Conservation (phyloP, 176 grass and related monocot genomes). For the Hordeum marinum region DNA sequence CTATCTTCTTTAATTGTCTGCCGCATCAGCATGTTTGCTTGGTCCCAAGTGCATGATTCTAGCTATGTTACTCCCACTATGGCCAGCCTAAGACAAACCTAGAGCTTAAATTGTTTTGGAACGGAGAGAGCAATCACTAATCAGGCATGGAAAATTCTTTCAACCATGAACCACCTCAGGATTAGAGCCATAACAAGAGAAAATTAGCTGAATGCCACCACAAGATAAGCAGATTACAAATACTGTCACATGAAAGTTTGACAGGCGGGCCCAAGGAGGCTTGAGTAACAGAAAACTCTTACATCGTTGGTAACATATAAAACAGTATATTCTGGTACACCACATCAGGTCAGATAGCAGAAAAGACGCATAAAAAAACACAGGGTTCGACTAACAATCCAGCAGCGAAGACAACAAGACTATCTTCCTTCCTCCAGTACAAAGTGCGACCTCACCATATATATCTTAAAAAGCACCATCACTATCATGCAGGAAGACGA, state of each 20-base stretch:
- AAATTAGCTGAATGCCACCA: not conserved
- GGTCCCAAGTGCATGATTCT: no score
- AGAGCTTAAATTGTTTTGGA: no score
- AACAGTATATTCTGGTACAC: slow-evolving; percentile 5
- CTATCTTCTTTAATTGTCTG: no score
- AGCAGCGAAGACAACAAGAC: not conserved
- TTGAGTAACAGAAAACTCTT: not conserved
- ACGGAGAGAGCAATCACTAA: not conserved
- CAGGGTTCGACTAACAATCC: not conserved
- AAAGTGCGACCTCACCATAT: not conserved
- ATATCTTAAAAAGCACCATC: not conserved
- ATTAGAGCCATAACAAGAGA: not conserved
- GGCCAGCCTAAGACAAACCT: no score
- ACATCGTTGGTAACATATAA: not conserved
- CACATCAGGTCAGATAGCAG: not conserved
- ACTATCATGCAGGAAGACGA: slow-evolving; percentile 1
- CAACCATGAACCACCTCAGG: no score
- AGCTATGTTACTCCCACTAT: no score
- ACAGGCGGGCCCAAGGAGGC: not conserved
- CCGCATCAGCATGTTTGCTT: no score
- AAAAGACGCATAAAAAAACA: not conserved
- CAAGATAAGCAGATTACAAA: not conserved
- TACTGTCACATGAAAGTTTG: not conserved
- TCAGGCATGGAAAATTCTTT: not conserved
- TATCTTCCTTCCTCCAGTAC: not conserved